Evolutionary conservation across 768 basidiomycete species (phyloP).

Genomic region (Trametes cubensis): DNA sequence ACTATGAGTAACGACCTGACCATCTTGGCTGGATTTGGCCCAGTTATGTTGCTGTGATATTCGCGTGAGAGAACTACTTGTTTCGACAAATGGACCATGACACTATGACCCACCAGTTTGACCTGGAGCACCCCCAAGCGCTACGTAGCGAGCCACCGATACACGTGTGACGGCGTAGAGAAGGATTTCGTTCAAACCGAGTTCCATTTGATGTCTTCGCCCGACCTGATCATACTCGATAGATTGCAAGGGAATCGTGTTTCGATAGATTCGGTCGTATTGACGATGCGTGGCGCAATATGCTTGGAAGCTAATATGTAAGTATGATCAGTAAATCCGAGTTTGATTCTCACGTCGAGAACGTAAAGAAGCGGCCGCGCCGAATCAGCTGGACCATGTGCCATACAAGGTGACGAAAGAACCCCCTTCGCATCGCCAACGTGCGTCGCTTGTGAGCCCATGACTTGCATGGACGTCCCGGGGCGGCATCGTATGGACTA

Average conservation of each 20-base stretch:
- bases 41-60: conserved; percentile 32
- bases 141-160: conserved; percentile 71
- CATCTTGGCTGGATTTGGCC: conserved; percentile 60
- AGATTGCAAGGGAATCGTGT: not conserved
- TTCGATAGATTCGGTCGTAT: not conserved
- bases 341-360: not conserved
- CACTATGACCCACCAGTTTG: conserved; percentile 59
- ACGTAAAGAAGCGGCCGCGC: not conserved
- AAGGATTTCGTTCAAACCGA: conserved; percentile 80
- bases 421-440: conserved; percentile 4
- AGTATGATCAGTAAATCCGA: conserved; percentile 4
- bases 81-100: conserved; percentile 25
- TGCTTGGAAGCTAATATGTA: not conserved
- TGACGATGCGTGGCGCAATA: not conserved
- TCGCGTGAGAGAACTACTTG: not conserved
- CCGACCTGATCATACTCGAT: conserved; percentile 49
- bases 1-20: conserved; percentile 65
- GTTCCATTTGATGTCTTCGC: conserved; percentile 45
- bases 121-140: conserved; percentile 66
- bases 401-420: not conserved
- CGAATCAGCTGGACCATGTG: not conserved
- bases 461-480: conserved; percentile 10
- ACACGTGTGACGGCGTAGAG: conserved; percentile 56
- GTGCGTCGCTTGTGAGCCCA: conserved; percentile 14
- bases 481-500: too few relatives aligned